These are phyloP conservation scores for Patellifolia procumbens DNA, from an alignment of 179 eudicot species.

Conservation along the genomic window DNA sequence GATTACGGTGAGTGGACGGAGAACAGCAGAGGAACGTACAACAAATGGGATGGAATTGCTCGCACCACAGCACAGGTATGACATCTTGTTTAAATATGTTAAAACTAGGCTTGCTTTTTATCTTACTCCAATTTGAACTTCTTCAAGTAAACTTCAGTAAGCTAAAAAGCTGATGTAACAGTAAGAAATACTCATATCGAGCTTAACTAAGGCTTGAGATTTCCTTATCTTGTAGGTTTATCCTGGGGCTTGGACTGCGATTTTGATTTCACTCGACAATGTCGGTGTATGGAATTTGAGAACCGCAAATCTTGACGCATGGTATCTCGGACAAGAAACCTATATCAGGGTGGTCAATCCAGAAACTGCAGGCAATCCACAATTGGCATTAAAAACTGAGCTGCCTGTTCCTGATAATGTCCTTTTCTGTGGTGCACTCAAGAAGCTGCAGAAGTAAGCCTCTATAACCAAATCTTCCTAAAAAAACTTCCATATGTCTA, in stretches of 20 bases:
- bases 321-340: slow-evolving; percentile 95
- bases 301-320: slow-evolving; percentile 78
- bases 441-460: slow-evolving; percentile 64
- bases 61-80: slow-evolving; percentile 84
- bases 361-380: slow-evolving; percentile 41
- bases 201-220: slow-evolving; percentile 1
- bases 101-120: neutral
- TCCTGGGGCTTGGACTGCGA: slow-evolving; percentile 95
- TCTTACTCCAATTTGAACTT: neutral
- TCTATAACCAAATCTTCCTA: neutral
- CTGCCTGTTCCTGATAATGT: slow-evolving; percentile 66
- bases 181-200: neutral
- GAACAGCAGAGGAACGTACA: slow-evolving; percentile 83
- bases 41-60: slow-evolving; percentile 95
- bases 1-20: slow-evolving; percentile 90
- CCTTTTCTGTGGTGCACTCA: slow-evolving; percentile 79
- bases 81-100: neutral
- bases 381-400: slow-evolving; percentile 55
- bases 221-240: slow-evolving; percentile 49
- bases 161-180: no score
- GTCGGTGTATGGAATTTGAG: slow-evolving; percentile 91
- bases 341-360: slow-evolving; percentile 73
- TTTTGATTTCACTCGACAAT: slow-evolving; percentile 76
- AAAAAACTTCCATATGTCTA: neutral
- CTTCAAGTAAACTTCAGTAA: neutral